Evolutionary conservation across 2,329 filamentous ascomycete genomes (phyloP).

Genomic region (Colletotrichum lentis): DNA sequence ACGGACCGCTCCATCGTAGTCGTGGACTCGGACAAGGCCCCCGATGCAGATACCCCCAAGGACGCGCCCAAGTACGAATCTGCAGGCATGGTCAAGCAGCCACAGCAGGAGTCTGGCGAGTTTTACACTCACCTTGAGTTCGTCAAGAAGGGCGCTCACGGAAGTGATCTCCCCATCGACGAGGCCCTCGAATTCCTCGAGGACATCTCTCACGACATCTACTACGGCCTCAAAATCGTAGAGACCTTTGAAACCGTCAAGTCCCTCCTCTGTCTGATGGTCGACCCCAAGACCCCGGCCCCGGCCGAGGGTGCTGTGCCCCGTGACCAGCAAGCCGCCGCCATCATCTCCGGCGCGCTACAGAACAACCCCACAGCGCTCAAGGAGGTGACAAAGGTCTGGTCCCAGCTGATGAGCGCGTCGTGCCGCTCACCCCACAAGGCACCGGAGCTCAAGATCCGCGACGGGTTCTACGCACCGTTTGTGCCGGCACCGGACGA

Average conservation of each 20-base stretch:
- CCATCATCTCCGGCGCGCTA: conserved; percentile 64
- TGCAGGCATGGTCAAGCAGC: conserved; percentile 65
- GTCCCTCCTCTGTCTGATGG: conserved; percentile 66
- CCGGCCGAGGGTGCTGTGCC: conserved; percentile 44
- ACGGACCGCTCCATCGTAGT: conserved; percentile 62
- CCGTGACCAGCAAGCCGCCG: conserved; percentile 62
- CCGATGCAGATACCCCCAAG: conserved; percentile 50
- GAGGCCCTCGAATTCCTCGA: conserved; percentile 65
- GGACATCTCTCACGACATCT: conserved; percentile 73
- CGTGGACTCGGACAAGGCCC: conserved; percentile 58
- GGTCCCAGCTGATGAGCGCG: conserved; percentile 53
- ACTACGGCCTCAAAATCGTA: conserved; percentile 71
- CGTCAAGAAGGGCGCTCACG: conserved; percentile 40
- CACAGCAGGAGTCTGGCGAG: conserved; percentile 47
- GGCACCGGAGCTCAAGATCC: conserved; percentile 43
- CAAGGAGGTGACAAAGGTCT: conserved; percentile 58
- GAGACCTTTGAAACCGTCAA: conserved; percentile 63
- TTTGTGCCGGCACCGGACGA: conserved; percentile 46
- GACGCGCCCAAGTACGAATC: conserved; percentile 66
- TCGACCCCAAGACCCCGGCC: conserved; percentile 42
- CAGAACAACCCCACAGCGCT: conserved; percentile 73
- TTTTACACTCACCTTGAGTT: conserved; percentile 39
- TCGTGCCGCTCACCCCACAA: conserved; percentile 46
- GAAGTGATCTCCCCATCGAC: conserved; percentile 51
- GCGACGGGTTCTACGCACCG: conserved; percentile 52